These are phyloP conservation scores for Entrophospora sp. DNA, from an alignment of 192 early-diverging fungal species.

Conservation along the genomic window DNA sequence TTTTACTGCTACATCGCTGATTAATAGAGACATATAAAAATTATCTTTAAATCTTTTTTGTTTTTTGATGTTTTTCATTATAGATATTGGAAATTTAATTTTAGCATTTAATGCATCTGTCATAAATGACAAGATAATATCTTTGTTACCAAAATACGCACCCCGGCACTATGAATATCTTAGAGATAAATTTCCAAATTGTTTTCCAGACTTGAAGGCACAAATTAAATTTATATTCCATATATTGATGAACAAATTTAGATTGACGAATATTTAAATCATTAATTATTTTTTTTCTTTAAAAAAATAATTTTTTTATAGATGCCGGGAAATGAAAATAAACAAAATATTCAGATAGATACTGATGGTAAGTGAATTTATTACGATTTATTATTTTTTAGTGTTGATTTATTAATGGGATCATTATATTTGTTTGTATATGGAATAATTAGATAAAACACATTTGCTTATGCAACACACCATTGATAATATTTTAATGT, in stretches of 20 bases:
- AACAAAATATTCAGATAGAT: neutral
- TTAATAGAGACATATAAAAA: no score
- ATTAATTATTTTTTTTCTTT: neutral
- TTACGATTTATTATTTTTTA: neutral
- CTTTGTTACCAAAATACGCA: constrained; percentile 61
- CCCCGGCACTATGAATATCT: constrained; percentile 70
- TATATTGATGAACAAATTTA: neutral
- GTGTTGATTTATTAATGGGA: neutral
- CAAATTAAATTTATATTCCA: neutral
- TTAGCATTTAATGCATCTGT: constrained; percentile 69
- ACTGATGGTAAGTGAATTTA: neutral
- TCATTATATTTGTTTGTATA: neutral
- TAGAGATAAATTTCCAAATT: constrained; percentile 56
- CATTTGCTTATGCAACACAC: constrained; percentile 19
- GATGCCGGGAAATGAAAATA: neutral
- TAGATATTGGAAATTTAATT: constrained; percentile 69
- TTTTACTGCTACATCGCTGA: no score
- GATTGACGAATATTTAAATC: neutral
- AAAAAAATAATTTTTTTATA: no score
- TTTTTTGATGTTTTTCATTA: neutral
- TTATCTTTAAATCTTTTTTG: neutral
- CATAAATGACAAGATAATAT: constrained; percentile 38
- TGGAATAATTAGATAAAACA: neutral
- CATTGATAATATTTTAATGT: neutral
- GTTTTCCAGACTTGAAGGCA: constrained; percentile 54